Conservation (phyloP, 495 filamentous ascomycete species). For the Aspergillus biplanus region DNA sequence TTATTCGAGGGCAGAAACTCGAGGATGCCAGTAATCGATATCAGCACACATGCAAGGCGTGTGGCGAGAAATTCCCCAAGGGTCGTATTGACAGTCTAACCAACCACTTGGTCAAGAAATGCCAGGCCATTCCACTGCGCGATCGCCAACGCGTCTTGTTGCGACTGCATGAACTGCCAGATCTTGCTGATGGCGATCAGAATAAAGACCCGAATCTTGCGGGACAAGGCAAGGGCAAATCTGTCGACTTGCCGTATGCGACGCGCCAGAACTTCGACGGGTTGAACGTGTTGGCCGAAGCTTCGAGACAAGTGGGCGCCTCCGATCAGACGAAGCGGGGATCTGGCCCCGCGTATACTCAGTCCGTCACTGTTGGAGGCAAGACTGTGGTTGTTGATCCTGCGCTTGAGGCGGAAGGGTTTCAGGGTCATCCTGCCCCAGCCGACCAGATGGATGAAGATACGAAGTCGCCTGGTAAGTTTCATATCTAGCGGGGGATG, state of each 20-base stretch:
- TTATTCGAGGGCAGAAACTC: constrained; percentile 78
- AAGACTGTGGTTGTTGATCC: constrained; percentile 54
- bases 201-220: constrained; percentile 40
- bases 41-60: constrained; percentile 82
- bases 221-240: constrained; percentile 44
- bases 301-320: constrained; percentile 69
- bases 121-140: constrained; percentile 68
- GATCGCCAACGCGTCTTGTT: constrained; percentile 69
- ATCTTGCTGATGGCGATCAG: constrained; percentile 40
- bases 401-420: constrained; percentile 50
- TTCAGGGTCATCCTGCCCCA: constrained; percentile 40
- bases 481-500: neutral
- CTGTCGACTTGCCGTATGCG: constrained; percentile 43
- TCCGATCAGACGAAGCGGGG: constrained; percentile 50
- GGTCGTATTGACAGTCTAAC: constrained; percentile 80
- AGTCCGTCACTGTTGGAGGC: constrained; percentile 51
- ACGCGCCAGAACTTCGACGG: constrained; percentile 68
- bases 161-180: constrained; percentile 56
- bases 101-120: constrained; percentile 79
- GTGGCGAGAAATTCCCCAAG: constrained; percentile 82
- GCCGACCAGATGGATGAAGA: constrained; percentile 35
- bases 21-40: constrained; percentile 86
- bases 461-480: constrained; percentile 33
- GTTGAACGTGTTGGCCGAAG: constrained; percentile 80
- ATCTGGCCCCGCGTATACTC: constrained; percentile 40